Conservation (phyloP, 1,284 basidiomycete genomes). For the Vanrija humicola region DNA sequence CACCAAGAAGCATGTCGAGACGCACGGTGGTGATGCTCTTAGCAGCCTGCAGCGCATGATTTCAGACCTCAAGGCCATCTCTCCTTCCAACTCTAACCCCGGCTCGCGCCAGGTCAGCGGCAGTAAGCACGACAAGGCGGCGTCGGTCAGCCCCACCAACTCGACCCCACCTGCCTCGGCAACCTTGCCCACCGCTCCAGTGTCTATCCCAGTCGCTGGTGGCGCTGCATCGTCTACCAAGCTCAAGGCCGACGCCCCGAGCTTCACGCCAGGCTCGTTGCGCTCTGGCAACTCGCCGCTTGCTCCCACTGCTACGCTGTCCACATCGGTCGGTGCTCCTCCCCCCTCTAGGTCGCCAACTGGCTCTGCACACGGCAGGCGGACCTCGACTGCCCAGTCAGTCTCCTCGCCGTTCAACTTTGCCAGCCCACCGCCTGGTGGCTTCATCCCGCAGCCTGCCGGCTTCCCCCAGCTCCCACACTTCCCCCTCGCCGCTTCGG, state of each 20-base stretch:
- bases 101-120: slow-evolving; percentile 23
- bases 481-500: slow-evolving; percentile 12
- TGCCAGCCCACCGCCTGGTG: no score
- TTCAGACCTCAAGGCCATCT: slow-evolving; percentile 42
- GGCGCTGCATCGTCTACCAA: slow-evolving; percentile 23
- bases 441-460: slow-evolving; percentile 3
- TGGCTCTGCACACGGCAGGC: background rate
- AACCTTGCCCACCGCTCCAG: background rate
- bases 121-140: slow-evolving; percentile 8
- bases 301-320: background rate
- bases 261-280: slow-evolving; percentile 37
- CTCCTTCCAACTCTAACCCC: slow-evolving; percentile 16
- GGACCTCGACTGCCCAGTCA: slow-evolving; percentile 9
- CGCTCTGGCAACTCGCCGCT: slow-evolving; percentile 13
- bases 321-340: background rate
- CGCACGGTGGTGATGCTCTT: slow-evolving; percentile 35
- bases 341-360: background rate
- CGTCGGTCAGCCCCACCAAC: background rate
- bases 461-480: slow-evolving; percentile 15
- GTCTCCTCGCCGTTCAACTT: slow-evolving; percentile 3
- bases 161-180: background rate
- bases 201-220: slow-evolving; percentile 11
- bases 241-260: slow-evolving; percentile 48
- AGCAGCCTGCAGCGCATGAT: slow-evolving; percentile 46
- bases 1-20: slow-evolving; percentile 31